These are phyloP conservation scores for Vicia faba DNA, from an alignment of 306 rosid species.

Conservation along the genomic window DNA sequence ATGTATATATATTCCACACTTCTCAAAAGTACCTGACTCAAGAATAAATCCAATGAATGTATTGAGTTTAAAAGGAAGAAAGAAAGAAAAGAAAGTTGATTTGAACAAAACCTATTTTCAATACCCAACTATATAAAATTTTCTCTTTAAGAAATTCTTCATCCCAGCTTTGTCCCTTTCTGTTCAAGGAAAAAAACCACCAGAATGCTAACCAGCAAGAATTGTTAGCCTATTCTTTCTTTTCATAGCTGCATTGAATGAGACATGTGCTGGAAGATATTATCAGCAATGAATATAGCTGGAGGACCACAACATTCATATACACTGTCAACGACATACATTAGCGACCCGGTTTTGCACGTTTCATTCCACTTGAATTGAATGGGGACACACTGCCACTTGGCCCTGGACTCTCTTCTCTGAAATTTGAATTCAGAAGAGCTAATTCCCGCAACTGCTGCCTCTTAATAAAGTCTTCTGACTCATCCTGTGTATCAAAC, in stretches of 20 bases:
- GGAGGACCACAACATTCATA: conserved; percentile 39
- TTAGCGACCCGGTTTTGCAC: conserved; percentile 91
- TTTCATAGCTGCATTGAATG: conserved; percentile 52
- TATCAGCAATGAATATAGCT: conserved; percentile 44
- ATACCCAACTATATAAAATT: conserved; percentile 54
- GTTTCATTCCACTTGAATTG: conserved; percentile 94
- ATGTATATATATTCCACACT: conserved; percentile 67
- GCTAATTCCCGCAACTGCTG: conserved; percentile 93
- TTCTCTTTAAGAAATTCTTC: conserved; percentile 38
- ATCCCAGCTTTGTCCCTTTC: conserved; percentile 39
- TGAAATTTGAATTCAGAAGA: conserved; percentile 78
- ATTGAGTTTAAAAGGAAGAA: conserved; percentile 46
- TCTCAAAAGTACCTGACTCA: conserved; percentile 67
- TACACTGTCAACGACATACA: conserved; percentile 34
- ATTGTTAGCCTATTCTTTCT: conserved; percentile 55
- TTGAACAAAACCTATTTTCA: conserved; percentile 72
- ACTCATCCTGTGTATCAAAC: conserved; percentile 73
- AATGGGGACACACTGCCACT: conserved; percentile 91
- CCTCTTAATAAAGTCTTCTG: conserved; percentile 85
- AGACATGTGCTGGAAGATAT: conserved; percentile 40
- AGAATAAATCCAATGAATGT: conserved; percentile 97
- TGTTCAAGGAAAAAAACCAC: conserved; percentile 52
- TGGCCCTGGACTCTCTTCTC: conserved; percentile 95
- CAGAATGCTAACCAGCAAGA: conserved; percentile 72
- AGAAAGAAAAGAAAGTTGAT: conserved; percentile 41